Evolutionary conservation across 192 early-diverging fungal genomes (phyloP).

Genomic region (Chytriomyces confervae): DNA sequence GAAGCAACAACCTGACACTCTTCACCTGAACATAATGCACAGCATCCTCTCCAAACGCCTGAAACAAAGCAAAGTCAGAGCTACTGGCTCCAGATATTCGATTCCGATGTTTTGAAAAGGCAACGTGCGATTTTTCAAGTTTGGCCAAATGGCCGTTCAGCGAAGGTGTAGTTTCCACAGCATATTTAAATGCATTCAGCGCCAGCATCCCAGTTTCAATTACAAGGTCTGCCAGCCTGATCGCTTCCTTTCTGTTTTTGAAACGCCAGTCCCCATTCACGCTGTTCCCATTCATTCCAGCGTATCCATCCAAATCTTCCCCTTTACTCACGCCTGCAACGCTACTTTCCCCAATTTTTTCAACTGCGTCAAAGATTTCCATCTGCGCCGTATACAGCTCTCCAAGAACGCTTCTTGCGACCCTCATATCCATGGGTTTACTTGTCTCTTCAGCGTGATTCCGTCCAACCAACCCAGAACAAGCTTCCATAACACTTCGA

Average conservation of each 20-base stretch:
- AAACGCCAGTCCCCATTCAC: conserved; percentile 1
- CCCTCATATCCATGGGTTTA: conserved; percentile 3
- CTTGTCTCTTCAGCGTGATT: not conserved
- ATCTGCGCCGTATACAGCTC: conserved; percentile 15
- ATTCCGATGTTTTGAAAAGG: not conserved
- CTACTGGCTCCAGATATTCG: conserved; percentile 18
- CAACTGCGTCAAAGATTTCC: conserved; percentile 22
- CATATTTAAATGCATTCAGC: not conserved
- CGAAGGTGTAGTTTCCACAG: not conserved
- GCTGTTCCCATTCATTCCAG: not conserved
- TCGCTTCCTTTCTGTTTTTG: conserved; percentile 14
- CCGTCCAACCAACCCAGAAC: not conserved
- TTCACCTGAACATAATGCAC: conserved; percentile 8
- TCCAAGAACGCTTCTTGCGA: not conserved
- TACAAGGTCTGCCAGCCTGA: not conserved
- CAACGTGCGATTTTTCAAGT: not conserved
- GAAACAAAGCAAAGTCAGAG: conserved; percentile 25
- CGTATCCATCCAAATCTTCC: not conserved
- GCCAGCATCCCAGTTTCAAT: not conserved
- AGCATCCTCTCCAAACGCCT: conserved; percentile 23
- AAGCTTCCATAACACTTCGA: not conserved
- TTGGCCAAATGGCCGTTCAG: not conserved
- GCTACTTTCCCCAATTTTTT: conserved; percentile 3
- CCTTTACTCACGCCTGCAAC: not conserved
- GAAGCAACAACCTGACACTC: not conserved